phyloP scores from a whole-genome alignment of 2,329 filamentous ascomycete species.

The Penicillium sumatraense region DNA sequence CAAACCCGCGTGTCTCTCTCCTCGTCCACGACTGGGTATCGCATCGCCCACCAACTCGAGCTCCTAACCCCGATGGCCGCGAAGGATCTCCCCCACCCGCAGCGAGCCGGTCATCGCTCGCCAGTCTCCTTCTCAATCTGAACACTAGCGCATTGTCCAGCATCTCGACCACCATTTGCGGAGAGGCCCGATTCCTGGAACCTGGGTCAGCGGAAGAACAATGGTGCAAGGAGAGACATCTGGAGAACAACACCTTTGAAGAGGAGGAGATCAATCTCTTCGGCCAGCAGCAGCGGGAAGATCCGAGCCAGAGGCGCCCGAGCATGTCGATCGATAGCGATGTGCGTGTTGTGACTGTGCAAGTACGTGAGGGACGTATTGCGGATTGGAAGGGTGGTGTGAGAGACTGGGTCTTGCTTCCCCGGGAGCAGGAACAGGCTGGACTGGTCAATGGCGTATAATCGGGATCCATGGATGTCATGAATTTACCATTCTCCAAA shows the following conservation, averaged over 20 bases:
- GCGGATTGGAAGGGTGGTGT: slow-evolving; percentile 96
- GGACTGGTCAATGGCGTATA: slow-evolving; percentile 38
- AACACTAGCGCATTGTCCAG: slow-evolving; percentile 86
- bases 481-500: not conserved
- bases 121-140: slow-evolving; percentile 82
- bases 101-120: slow-evolving; percentile 71
- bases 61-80: slow-evolving; percentile 57
- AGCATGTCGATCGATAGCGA: slow-evolving; percentile 75
- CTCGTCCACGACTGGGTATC: slow-evolving; percentile 99
- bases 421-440: slow-evolving; percentile 31
- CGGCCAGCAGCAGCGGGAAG: slow-evolving; percentile 39
- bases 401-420: slow-evolving; percentile 68
- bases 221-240: slow-evolving; percentile 81
- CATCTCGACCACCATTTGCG: slow-evolving; percentile 93
- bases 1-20: slow-evolving; percentile 86
- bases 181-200: slow-evolving; percentile 75
- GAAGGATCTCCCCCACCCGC: slow-evolving; percentile 68
- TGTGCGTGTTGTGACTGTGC: slow-evolving; percentile 84
- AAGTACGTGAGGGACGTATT: slow-evolving; percentile 81
- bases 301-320: slow-evolving; percentile 35
- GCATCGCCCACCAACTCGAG: slow-evolving; percentile 79
- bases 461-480: not conserved
- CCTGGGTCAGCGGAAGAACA: slow-evolving; percentile 78
- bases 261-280: slow-evolving; percentile 56
- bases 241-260: slow-evolving; percentile 90